Percentiles rank a stretch among this genome's conserved stretches.
These are phyloP conservation scores for Lobulomyces angularis DNA, from an alignment of 192 early-diverging fungal genomes.

Conservation along the genomic window DNA sequence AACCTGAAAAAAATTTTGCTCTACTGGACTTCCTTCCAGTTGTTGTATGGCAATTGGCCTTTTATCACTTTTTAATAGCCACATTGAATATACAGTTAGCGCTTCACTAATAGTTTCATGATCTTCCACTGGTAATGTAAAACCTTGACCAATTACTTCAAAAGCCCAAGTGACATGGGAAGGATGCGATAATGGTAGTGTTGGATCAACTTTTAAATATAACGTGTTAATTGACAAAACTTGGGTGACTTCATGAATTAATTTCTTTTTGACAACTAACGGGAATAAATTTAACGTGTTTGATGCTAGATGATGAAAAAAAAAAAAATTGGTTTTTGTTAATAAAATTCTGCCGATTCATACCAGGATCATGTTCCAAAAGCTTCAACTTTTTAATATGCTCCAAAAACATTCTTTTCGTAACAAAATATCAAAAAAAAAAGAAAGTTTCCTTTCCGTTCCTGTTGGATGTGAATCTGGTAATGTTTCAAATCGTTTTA, in stretches of 20 bases:
- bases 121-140: slow-evolving; percentile 65
- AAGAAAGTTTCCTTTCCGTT: too few species aligned
- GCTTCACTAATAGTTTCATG: slow-evolving; percentile 50
- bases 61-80: slow-evolving; percentile 54
- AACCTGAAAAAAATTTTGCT: slow-evolving; percentile 65
- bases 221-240: slow-evolving; percentile 20
- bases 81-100: slow-evolving; percentile 58
- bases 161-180: slow-evolving; percentile 74
- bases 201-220: slow-evolving; percentile 32
- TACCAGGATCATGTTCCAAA: slow-evolving; percentile 60
- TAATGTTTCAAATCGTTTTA: too few species aligned
- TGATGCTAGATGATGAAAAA: slow-evolving; percentile 38
- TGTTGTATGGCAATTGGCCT: slow-evolving; percentile 46
- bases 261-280: slow-evolving; percentile 40
- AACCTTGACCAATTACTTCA: slow-evolving; percentile 76
- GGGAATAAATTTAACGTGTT: slow-evolving; percentile 59
- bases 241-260: slow-evolving; percentile 59
- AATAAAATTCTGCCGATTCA: slow-evolving; percentile 2
- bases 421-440: too few species aligned
- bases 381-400: slow-evolving; percentile 58
- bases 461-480: too few species aligned
- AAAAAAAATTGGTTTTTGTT: background rate
- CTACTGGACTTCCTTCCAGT: slow-evolving; percentile 22
- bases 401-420: slow-evolving; percentile 67
- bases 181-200: slow-evolving; percentile 47